A percentile compares a stretch with the other conserved stretches of the same genome.
Evolutionary conservation across 805 yeast species (phyloP).

Genomic region (Myxozyma lipomycoides): DNA sequence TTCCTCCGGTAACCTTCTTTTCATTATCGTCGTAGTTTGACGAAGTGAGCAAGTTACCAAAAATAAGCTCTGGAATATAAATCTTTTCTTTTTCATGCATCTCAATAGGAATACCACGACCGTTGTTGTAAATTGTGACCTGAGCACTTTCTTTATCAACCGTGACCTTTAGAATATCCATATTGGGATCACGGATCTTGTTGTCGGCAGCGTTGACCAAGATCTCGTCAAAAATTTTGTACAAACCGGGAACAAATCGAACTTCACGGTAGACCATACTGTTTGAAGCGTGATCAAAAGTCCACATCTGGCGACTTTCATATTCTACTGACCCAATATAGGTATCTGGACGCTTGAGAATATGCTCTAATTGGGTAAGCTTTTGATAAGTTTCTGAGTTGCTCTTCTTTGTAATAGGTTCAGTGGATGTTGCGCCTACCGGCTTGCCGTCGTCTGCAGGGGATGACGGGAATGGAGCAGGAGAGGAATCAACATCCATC

Average conservation of each 20-base stretch:
- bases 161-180: constrained; percentile 81
- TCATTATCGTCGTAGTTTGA: constrained; percentile 94
- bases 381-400: constrained; percentile 81
- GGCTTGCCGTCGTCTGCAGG: constrained; percentile 2
- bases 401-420: constrained; percentile 35
- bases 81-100: constrained; percentile 86
- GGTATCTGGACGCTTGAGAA: constrained; percentile 94
- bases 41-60: constrained; percentile 91
- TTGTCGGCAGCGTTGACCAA: constrained; percentile 98
- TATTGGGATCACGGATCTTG: constrained; percentile 87
- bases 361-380: constrained; percentile 92
- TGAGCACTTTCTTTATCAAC: constrained; percentile 71
- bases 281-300: constrained; percentile 61
- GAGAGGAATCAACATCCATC: constrained; percentile 10
- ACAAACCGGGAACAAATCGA: constrained; percentile 88
- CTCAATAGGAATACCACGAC: constrained; percentile 92
- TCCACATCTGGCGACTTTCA: constrained; percentile 79
- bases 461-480: constrained; percentile 9
- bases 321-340: constrained; percentile 93
- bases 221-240: constrained; percentile 95
- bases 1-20: constrained; percentile 95
- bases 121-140: constrained; percentile 85
- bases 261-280: constrained; percentile 57
- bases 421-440: not conserved
- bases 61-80: constrained; percentile 92